A percentile compares a stretch with the other conserved stretches of the same genome.
Evolutionary conservation across 192 early-diverging fungal genomes (phyloP).

Genomic region (Phycomyces nitens): DNA sequence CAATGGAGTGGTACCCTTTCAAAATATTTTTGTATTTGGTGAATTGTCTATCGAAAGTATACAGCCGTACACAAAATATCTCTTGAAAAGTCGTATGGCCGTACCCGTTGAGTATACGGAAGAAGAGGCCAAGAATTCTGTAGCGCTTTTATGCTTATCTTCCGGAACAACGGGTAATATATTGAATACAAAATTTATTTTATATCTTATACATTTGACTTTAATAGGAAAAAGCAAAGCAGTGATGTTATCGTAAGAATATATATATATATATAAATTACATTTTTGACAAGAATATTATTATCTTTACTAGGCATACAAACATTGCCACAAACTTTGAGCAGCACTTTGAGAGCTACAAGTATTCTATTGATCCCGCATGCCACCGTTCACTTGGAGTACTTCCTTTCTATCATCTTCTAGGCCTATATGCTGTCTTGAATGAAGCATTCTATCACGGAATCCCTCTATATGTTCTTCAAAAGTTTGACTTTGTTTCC

Average conservation of each 20-base stretch:
- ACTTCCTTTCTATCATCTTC: constrained; percentile 29
- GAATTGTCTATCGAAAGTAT: constrained; percentile 29
- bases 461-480: constrained; percentile 49
- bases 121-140: constrained; percentile 25
- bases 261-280: too few relatives aligned
- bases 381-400: constrained; percentile 17
- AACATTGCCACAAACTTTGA: constrained; percentile 23
- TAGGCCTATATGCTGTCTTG: background rate
- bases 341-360: constrained; percentile 3
- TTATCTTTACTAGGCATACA: constrained; percentile 45
- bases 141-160: constrained; percentile 29
- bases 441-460: constrained; percentile 21
- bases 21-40: constrained; percentile 39
- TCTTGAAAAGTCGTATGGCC: constrained; percentile 7
- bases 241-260: constrained; percentile 27
- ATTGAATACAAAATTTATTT: constrained; percentile 11
- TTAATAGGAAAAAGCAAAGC: constrained; percentile 23
- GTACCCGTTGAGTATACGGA: constrained; percentile 14
- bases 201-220: background rate
- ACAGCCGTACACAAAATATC: constrained; percentile 24
- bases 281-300: background rate
- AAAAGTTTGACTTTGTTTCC: constrained; percentile 54
- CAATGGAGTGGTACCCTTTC: constrained; percentile 25
- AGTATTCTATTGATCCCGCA: background rate
- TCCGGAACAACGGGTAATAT: constrained; percentile 28